Evolutionary conservation across 345 rosid species (phyloP).

Genomic region (Eucalyptus regnans): DNA sequence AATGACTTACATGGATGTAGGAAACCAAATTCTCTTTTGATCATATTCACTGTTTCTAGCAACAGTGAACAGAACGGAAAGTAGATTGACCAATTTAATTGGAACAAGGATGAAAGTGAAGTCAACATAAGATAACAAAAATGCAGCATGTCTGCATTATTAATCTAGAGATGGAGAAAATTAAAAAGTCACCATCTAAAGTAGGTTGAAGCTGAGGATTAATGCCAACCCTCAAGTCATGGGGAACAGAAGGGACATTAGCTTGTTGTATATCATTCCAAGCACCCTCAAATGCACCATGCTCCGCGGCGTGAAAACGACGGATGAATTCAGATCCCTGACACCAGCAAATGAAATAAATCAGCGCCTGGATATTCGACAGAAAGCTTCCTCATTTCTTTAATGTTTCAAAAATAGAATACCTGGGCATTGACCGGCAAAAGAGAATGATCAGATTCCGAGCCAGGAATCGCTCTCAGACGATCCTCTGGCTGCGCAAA

Average conservation of each 20-base stretch:
- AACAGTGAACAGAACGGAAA: neutral
- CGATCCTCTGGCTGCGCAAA: conserved; percentile 31
- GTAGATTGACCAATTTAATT: neutral
- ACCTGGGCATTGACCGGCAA: conserved; percentile 67
- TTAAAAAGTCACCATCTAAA: conserved; percentile 44
- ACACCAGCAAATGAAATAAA: neutral
- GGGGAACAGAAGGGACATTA: conserved; percentile 31
- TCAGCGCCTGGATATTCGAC: neutral
- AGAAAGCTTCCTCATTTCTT: neutral
- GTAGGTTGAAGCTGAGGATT: conserved; percentile 37
- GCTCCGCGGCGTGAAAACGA: conserved; percentile 53
- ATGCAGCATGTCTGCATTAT: neutral
- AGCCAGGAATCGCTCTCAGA: conserved; percentile 66
- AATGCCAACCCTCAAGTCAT: conserved; percentile 12
- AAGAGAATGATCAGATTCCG: conserved; percentile 60
- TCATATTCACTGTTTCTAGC: neutral
- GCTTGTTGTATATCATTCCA: conserved; percentile 80
- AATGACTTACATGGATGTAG: neutral
- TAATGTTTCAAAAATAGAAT: neutral
- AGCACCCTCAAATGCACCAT: conserved; percentile 56
- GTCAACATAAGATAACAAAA: neutral
- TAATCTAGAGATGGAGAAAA: neutral
- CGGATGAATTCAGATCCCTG: conserved; percentile 77
- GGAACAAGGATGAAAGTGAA: neutral
- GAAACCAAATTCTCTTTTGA: neutral